phyloP scores from a whole-genome alignment of 2,329 filamentous ascomycete species.

The Zymoseptoria crescenta region DNA sequence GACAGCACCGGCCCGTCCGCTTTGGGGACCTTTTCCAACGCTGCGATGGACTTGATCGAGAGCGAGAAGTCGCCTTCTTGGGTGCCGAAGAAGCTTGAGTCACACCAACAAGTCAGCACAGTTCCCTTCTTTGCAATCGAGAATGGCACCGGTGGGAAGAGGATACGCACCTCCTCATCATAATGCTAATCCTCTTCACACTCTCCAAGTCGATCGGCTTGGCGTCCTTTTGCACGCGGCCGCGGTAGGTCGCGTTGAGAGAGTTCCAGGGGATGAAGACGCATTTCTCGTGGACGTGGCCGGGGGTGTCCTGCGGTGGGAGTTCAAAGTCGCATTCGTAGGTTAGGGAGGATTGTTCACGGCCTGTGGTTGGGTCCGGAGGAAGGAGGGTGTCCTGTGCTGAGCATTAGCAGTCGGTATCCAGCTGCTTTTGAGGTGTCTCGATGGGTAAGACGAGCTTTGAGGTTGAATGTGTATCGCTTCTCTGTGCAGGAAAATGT shows the following conservation, averaged over 20 bases:
- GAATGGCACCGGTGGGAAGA: neutral
- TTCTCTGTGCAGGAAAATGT: slow-evolving; percentile 44
- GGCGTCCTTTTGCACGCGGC: slow-evolving; percentile 55
- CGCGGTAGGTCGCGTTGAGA: slow-evolving; percentile 67
- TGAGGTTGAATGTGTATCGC: slow-evolving; percentile 66
- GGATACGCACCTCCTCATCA: slow-evolving; percentile 65
- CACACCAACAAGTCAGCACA: too few species aligned
- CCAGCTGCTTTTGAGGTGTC: slow-evolving; percentile 58
- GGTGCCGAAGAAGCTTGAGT: slow-evolving; percentile 61
- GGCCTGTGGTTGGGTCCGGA: slow-evolving; percentile 50
- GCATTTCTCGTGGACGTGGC: slow-evolving; percentile 20
- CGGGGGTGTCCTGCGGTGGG: slow-evolving; percentile 23
- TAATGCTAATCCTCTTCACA: slow-evolving; percentile 63
- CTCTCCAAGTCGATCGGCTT: slow-evolving; percentile 50
- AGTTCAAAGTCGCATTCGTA: slow-evolving; percentile 64
- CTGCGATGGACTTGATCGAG: slow-evolving; percentile 48
- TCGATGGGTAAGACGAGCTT: slow-evolving; percentile 55
- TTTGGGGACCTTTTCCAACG: slow-evolving; percentile 24
- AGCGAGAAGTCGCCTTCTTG: slow-evolving; percentile 63
- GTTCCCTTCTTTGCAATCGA: neutral
- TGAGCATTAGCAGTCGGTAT: slow-evolving; percentile 54
- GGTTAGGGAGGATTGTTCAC: slow-evolving; percentile 63
- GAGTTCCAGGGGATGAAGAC: slow-evolving; percentile 56
- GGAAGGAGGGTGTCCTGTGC: slow-evolving; percentile 50
- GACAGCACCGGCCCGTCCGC: neutral